These are phyloP conservation scores for Aspergillus eucalypticola DNA, from an alignment of 2,329 filamentous ascomycete species.

Conservation along the genomic window DNA sequence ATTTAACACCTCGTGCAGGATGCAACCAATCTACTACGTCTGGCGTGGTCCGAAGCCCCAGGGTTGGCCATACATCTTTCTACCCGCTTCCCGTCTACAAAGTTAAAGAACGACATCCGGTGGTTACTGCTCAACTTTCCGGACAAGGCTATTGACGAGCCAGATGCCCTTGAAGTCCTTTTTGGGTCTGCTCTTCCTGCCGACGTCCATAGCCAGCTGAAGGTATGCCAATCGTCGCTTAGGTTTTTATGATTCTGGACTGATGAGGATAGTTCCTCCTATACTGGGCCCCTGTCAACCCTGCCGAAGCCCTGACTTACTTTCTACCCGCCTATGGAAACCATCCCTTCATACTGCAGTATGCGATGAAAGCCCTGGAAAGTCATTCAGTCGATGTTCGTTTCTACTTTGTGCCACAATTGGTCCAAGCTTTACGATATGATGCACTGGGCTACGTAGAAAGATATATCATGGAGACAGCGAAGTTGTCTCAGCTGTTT, in stretches of 20 bases:
- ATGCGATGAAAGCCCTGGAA: slow-evolving; percentile 92
- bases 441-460: slow-evolving; percentile 93
- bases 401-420: slow-evolving; percentile 98
- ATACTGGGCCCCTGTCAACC: slow-evolving; percentile 91
- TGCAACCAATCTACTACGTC: slow-evolving; percentile 67
- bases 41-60: slow-evolving; percentile 84
- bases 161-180: slow-evolving; percentile 79
- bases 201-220: slow-evolving; percentile 82
- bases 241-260: neutral
- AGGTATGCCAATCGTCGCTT: slow-evolving; percentile 52
- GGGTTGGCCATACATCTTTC: slow-evolving; percentile 84
- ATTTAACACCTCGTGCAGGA: slow-evolving; percentile 42
- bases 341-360: slow-evolving; percentile 91
- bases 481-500: slow-evolving; percentile 95
- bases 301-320: slow-evolving; percentile 87
- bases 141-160: slow-evolving; percentile 75
- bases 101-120: slow-evolving; percentile 73
- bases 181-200: slow-evolving; percentile 73
- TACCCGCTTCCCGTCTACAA: slow-evolving; percentile 73
- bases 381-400: slow-evolving; percentile 94
- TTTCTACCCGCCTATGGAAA: slow-evolving; percentile 90
- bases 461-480: slow-evolving; percentile 94
- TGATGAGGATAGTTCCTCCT: slow-evolving; percentile 68
- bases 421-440: slow-evolving; percentile 92
- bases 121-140: slow-evolving; percentile 79